Evolutionary conservation across 2,329 filamentous ascomycete species (phyloP), one percentile per base, ranked within the genome.

Genomic region (Cladosporium sp.): DNA sequence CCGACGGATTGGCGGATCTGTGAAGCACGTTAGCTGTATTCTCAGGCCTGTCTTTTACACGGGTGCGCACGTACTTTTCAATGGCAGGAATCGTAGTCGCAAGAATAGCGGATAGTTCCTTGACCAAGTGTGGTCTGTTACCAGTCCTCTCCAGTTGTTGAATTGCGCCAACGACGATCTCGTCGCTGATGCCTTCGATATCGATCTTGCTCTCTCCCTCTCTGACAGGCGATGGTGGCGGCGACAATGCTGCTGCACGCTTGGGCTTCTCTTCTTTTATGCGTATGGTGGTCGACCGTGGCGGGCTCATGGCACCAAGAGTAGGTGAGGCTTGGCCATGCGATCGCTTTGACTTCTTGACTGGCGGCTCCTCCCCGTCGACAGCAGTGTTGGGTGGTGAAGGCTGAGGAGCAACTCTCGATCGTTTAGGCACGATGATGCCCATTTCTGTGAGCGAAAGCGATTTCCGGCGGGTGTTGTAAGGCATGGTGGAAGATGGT

Each of bases 381-480:
- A 82, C 80, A 69, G 88, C 84, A 64, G 89, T 87, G 64, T 79
- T 74, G 64, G 83, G 82, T 64, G 81, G 80, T 71, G 83, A 83
- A 67, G 83, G 82, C 66, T 80, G 76, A 59, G 78, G 66, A 39
- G 59, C 61, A 39, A 66, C 65, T 56, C 70, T 64, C 38, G 82
- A 81, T 63, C 78, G 75, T 68, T 80, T 81, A 58, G 85, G 85
- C 56, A 97, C 82, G 70, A 94, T 90, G 69, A 97, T 96, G 73
- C 94, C 94, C 69, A 97, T 84, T 66, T 92, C 95, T 61, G 91
- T 89, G 71, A 97, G 82, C 63, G 92, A 97, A 66, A 99, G 81
- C 72, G 92, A 96, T 81, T 97, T 97, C 76, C 92, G 88, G 77
- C 93, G 89, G 67, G 93, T 97, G 77, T 97, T 96, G 82, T 97